Evolutionary conservation across 1,139 yeast genomes (phyloP), one percentile per base, ranked within the genome.

Genomic region (Zygotorulaspora mrakii): DNA sequence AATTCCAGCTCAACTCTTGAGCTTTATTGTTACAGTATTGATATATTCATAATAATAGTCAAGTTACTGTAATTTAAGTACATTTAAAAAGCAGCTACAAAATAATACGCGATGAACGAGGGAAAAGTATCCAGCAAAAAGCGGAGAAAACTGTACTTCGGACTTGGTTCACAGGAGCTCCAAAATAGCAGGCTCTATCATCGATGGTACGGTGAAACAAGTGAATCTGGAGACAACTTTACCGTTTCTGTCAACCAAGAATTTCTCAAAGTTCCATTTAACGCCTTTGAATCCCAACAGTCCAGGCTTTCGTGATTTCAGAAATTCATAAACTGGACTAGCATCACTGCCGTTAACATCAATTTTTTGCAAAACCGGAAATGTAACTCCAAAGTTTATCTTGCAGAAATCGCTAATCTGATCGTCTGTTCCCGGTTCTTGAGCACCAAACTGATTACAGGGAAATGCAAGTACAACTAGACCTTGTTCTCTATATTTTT

Each of bases 201-300:
- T 64, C 17, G 66, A 50, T n/a, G 97, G 97, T 28, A 79, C 70
- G 22, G 82, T 75, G 39, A 76, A 65, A 1, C 94, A 76, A 3
- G 76, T 69, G 64, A 71, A 84, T 52, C 97, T 71, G 31, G 67
- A 67, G 17, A 72, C 71, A 13, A 87, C 95, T 0, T 69, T 55
- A 8, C 97, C 97, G 1, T 73, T 48, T 44, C 70, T 67, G 57
- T 79, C 78, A 26, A 88, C 61, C 29, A 88, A 51, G 64, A 88
- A 88, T 69, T 88, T 88, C 62, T 87, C 96, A 62, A 87, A 87
- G 65, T 87, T 88, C 96, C 96, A 87, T 59, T 81, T 70, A 37
- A 81, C 66, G 2, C 87, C 87, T 47, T 67, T 71, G 56, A 82
- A 77, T 4, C 89, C 89, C 29, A 80, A 56, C 5, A 68, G 46